Evolutionary conservation across 768 basidiomycete species (phyloP), one percentile per base, ranked within the genome.

Genomic region (Lactifluus hygrophoroides): DNA sequence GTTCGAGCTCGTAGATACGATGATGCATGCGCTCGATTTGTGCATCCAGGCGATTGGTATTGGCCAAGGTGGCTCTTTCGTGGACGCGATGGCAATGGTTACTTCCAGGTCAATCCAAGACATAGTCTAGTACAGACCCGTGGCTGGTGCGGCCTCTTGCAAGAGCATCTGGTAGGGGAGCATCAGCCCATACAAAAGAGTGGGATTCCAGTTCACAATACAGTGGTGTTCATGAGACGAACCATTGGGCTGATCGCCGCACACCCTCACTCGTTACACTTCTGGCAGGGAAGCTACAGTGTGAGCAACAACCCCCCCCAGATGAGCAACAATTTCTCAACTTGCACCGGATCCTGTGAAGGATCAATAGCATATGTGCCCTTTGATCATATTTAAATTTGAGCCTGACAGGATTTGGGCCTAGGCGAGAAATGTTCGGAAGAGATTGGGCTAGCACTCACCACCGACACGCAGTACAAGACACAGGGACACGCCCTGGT

Each of bases 231-330:
- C n/a, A 59, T 51, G 8, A 7, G 23, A 54, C 62, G 45, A 63
- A 84, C 88, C 88, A 56, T 84, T 81, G 19, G 88, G 70, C 88
- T 90, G 56, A 90, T 85, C 17, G 81, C 74, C 23, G 80, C 81
- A 66, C 86, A 90, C 34, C 88, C 88, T 66, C 87, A 76, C 56
- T 84, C 83, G 23, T 80, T 79, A 66, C 88, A 90, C 68, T 82
- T 88, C 70, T 85, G 84, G 71, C 88, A 90, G 11, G 88, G 88
- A 32, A 88, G 77, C 86, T 89, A 64, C 17, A 13, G 3, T 21
- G 17, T 10, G 8, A 3, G 9, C n/a, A 9, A 19, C 14, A 9
- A 19, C 3, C 21, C 35, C 30, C n/a, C 16, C 6, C 3, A 8
- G 3, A 25, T 34, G 35, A 44, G 30, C 21, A 19, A 42, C 30